A percentile compares a stretch with the other conserved stretches of the same genome.
Evolutionary conservation across 2,329 filamentous ascomycete genomes (phyloP).

Genomic region (Ophiosphaerella herpotricha): DNA sequence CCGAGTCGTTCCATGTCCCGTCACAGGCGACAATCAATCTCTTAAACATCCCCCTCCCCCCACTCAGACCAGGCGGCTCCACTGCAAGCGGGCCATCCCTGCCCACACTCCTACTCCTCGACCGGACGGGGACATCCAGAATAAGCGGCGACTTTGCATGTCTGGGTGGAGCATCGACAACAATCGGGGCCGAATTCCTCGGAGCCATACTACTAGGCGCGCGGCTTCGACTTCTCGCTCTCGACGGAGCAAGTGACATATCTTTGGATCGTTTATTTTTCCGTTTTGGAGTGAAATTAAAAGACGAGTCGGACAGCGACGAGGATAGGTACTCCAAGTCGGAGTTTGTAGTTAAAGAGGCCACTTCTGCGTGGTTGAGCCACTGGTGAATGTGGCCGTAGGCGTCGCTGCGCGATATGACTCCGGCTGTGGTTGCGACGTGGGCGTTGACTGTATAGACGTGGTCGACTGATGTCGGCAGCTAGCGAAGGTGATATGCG

Average conservation of each 20-base stretch:
- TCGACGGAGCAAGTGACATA: constrained; percentile 35
- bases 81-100: constrained; percentile 25
- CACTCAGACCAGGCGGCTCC: constrained; percentile 39
- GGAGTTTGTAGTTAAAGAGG: constrained; percentile 24
- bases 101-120: constrained; percentile 32
- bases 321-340: constrained; percentile 26
- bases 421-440: not conserved
- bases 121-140: constrained; percentile 30
- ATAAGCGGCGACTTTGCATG: constrained; percentile 35
- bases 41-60: constrained; percentile 47
- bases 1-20: constrained; percentile 56
- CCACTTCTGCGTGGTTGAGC: constrained; percentile 26
- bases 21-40: constrained; percentile 48
- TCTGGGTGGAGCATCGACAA: constrained; percentile 27
- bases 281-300: constrained; percentile 18
- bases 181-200: constrained; percentile 27
- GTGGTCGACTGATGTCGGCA: constrained; percentile 1
- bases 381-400: constrained; percentile 17
- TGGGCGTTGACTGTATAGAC: constrained; percentile 8
- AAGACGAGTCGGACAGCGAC: constrained; percentile 23
- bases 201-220: constrained; percentile 33
- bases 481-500: not conserved
- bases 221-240: constrained; percentile 35
- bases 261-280: constrained; percentile 16
- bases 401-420: constrained; percentile 13